phyloP scores from a whole-genome alignment of 75 land plant species.

The Larix kaempferi region DNA sequence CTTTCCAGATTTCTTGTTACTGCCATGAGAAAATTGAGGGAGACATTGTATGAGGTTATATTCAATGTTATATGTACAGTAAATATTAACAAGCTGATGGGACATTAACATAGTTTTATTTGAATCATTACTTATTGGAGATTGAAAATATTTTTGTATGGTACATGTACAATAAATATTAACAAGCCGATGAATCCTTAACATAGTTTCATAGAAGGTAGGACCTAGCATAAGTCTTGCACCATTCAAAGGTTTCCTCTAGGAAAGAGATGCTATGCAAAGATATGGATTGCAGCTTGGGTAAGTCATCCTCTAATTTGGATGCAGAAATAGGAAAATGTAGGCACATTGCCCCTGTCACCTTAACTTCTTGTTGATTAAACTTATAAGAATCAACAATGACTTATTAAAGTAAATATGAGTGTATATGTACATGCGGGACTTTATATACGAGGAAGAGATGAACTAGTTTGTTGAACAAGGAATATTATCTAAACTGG shows the following conservation, averaged over 20 bases:
- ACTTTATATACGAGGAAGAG: constrained; percentile 48
- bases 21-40: too few species aligned
- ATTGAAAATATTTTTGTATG: too few species aligned
- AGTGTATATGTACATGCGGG: constrained; percentile 19
- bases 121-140: too few species aligned
- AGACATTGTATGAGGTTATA: too few species aligned
- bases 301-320: constrained; percentile 34
- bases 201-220: too few species aligned
- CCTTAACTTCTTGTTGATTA: not conserved
- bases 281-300: constrained; percentile 30
- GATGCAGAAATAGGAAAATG: constrained; percentile 39
- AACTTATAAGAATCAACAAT: not conserved
- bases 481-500: constrained; percentile 19
- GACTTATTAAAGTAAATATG: not conserved
- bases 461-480: constrained; percentile 25
- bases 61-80: too few species aligned
- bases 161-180: too few species aligned
- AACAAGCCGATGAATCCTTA: too few species aligned
- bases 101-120: too few species aligned
- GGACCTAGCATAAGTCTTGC: constrained; percentile 68
- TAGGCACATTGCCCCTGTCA: not conserved
- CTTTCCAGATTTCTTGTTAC: too few species aligned
- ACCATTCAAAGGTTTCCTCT: constrained; percentile 60
- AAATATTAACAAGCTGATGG: too few species aligned
- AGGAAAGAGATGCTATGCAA: constrained; percentile 42